phyloP scores from a whole-genome alignment of 257 asterid genomes.

The Dorcoceras hygrometricum region DNA sequence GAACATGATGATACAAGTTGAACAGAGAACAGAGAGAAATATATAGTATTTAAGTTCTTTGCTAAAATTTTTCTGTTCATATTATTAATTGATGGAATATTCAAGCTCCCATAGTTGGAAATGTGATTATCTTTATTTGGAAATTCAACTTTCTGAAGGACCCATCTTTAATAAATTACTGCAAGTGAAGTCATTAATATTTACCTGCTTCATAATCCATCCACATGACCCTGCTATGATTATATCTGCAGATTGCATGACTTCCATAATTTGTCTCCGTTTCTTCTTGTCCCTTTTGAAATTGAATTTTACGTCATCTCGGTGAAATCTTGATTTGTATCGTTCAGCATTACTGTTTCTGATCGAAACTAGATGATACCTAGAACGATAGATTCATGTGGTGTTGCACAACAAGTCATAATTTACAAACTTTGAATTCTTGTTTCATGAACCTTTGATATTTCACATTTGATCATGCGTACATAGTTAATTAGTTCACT shows the following conservation, averaged over 20 bases:
- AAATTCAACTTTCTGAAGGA: not conserved
- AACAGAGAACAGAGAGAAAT: not conserved
- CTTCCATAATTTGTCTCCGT: not conserved
- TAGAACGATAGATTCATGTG: not conserved
- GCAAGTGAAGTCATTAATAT: not conserved
- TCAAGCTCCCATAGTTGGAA: not conserved
- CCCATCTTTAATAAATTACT: not conserved
- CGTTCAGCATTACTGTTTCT: not conserved
- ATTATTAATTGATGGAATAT: not conserved
- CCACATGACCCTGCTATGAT: not conserved
- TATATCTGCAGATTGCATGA: not conserved
- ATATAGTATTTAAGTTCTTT: not conserved
- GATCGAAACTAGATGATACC: not conserved
- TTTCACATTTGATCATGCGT: not conserved
- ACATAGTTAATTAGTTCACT: not conserved
- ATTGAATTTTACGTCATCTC: not conserved
- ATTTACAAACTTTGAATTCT: not conserved
- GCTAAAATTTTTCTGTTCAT: not conserved
- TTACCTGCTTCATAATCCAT: not conserved
- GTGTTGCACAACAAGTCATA: not conserved
- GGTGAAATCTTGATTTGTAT: not conserved
- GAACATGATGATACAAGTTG: not conserved
- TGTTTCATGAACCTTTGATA: constrained; percentile 5
- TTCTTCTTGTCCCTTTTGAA: not conserved
- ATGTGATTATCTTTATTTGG: not conserved